These are phyloP conservation scores for Apiospora arundinis DNA, from an alignment of 2,329 filamentous ascomycete genomes.

Conservation along the genomic window DNA sequence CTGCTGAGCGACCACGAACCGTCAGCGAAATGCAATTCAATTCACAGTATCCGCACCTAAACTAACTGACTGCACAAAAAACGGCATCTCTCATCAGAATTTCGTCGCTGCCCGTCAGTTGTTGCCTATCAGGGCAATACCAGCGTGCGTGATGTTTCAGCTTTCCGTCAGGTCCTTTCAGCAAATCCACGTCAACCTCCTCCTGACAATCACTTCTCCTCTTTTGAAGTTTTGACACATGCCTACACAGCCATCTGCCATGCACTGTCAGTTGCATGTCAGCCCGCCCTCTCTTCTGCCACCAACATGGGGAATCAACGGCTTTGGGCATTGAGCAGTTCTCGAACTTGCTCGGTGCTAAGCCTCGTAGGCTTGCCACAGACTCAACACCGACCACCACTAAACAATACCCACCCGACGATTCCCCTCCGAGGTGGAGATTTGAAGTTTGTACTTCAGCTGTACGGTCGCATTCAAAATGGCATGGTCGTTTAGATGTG, in stretches of 20 bases:
- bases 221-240: slow-evolving; percentile 17
- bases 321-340: not conserved
- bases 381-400: not conserved
- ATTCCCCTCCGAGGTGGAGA: slow-evolving; percentile 7
- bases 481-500: slow-evolving; percentile 6
- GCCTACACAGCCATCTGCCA: not conserved
- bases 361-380: slow-evolving; percentile 7
- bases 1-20: slow-evolving; percentile 1
- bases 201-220: slow-evolving; percentile 18
- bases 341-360: slow-evolving; percentile 4
- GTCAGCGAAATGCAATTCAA: slow-evolving; percentile 5
- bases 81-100: not conserved
- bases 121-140: slow-evolving; percentile 1
- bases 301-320: not conserved
- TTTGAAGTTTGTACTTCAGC: slow-evolving; percentile 2
- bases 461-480: slow-evolving; percentile 13
- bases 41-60: not conserved
- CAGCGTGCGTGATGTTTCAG: slow-evolving; percentile 10
- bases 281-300: not conserved
- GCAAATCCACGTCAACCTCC: slow-evolving; percentile 10
- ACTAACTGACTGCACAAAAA: not conserved
- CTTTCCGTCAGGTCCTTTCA: slow-evolving; percentile 5
- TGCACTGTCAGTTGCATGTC: slow-evolving; percentile 6
- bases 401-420: not conserved
- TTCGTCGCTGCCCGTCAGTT: not conserved